These are phyloP conservation scores for Phanerodontia chrysosporium DNA, from an alignment of 768 basidiomycete species.

Conservation along the genomic window DNA sequence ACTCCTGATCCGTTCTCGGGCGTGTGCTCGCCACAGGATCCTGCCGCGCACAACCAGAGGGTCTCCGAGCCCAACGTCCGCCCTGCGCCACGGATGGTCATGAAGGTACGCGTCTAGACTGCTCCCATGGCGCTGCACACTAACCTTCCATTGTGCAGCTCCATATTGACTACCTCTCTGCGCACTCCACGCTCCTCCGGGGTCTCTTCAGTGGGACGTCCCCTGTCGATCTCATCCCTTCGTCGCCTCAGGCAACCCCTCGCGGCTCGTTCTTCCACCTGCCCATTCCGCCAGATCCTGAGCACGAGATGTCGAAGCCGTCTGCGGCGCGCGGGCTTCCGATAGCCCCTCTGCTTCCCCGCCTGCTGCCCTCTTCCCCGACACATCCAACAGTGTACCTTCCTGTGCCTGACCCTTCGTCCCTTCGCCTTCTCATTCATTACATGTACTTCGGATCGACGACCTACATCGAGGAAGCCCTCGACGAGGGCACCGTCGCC, in stretches of 20 bases:
- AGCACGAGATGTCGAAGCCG: constrained; percentile 48
- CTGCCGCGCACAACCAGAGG: constrained; percentile 42
- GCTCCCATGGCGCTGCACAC: background rate
- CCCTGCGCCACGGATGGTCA: constrained; percentile 50
- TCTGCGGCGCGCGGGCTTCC: constrained; percentile 13
- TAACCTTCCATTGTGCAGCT: constrained; percentile 40
- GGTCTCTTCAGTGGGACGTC: constrained; percentile 67
- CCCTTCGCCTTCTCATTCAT: constrained; percentile 68
- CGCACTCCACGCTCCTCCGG: constrained; percentile 72
- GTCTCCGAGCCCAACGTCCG: constrained; percentile 49
- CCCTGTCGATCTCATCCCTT: constrained; percentile 51
- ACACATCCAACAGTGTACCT: constrained; percentile 69
- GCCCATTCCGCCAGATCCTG: constrained; percentile 54
- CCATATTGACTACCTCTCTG: constrained; percentile 78
- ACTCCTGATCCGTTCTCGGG: constrained; percentile 19
- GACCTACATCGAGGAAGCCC: constrained; percentile 58
- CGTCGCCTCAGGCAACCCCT: constrained; percentile 40
- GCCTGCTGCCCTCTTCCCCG: constrained; percentile 58
- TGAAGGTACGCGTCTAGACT: constrained; percentile 45
- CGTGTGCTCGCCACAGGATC: background rate
- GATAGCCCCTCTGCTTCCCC: constrained; percentile 51
- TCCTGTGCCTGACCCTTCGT: constrained; percentile 69
- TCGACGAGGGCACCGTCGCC: constrained; percentile 58
- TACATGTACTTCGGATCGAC: constrained; percentile 82
- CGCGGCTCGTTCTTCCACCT: constrained; percentile 11